Evolutionary conservation across 148 eudicot genomes (phyloP).

Genomic region (Nepenthes mirabilis): DNA sequence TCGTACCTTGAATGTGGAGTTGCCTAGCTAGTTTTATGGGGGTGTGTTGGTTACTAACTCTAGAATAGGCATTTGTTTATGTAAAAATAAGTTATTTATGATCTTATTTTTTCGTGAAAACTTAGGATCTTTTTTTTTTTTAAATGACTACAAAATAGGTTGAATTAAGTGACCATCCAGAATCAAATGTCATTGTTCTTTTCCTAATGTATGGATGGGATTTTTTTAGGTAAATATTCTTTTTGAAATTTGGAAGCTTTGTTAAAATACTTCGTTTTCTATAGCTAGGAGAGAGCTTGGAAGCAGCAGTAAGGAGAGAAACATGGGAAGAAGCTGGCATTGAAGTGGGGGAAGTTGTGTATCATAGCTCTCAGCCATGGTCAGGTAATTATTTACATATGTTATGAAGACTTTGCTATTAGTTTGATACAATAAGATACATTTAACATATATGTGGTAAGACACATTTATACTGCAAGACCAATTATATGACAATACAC

Average conservation of each 20-base stretch:
- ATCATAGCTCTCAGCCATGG: conserved; percentile 99
- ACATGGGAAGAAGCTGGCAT: conserved; percentile 96
- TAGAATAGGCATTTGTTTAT: background rate
- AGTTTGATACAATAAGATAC: too few species aligned
- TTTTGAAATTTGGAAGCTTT: background rate
- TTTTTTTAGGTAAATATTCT: conserved; percentile 2
- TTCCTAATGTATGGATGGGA: background rate
- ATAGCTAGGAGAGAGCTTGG: conserved; percentile 97
- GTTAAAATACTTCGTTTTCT: background rate
- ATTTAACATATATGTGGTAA: too few species aligned
- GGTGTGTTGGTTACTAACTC: conserved; percentile 24
- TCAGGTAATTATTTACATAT: conserved; percentile 48
- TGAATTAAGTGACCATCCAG: too few species aligned
- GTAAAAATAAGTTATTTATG: background rate
- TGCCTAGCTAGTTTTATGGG: conserved; percentile 95
- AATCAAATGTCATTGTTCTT: background rate
- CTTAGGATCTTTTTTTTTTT: too few species aligned
- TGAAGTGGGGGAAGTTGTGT: conserved; percentile 86
- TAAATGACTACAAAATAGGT: too few species aligned
- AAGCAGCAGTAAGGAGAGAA: conserved; percentile 98
- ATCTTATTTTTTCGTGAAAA: background rate
- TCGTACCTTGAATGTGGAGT: conserved; percentile 98
- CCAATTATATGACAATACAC: too few species aligned
- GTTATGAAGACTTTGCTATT: too few species aligned
- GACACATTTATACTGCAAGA: too few species aligned